Conservation (phyloP, 2,329 filamentous ascomycete species). For the Anisogramma anomala region DNA sequence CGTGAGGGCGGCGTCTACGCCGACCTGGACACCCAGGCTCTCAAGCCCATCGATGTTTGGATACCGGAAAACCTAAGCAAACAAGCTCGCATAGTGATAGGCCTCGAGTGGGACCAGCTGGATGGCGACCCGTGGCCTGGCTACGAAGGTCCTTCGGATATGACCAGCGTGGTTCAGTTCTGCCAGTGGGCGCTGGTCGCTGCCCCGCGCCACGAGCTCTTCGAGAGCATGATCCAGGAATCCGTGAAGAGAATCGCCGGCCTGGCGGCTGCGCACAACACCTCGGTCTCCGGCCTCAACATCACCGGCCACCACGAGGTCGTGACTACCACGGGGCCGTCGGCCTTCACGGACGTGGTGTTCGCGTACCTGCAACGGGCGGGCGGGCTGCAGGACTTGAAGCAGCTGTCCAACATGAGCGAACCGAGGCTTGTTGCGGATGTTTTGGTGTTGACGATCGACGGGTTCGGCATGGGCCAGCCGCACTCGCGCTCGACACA, state of each 20-base stretch:
- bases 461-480: conserved; percentile 15
- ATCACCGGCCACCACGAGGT: conserved; percentile 2
- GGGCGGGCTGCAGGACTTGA: conserved; percentile 4
- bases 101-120: conserved; percentile 23
- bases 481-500: conserved; percentile 13
- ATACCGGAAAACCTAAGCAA: conserved; percentile 16
- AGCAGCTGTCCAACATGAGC: conserved; percentile 13
- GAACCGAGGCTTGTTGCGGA: conserved; percentile 16
- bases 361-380: conserved; percentile 1
- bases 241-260: conserved; percentile 16
- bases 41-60: conserved; percentile 34
- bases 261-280: neutral
- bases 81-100: conserved; percentile 20
- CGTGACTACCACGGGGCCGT: conserved; percentile 10
- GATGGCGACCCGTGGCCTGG: conserved; percentile 18
- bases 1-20: conserved; percentile 36
- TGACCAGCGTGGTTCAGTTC: conserved; percentile 22
- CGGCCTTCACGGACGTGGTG: conserved; percentile 13
- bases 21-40: conserved; percentile 47
- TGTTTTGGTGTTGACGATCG: conserved; percentile 16
- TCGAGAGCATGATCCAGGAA: conserved; percentile 19
- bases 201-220: conserved; percentile 22
- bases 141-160: conserved; percentile 12
- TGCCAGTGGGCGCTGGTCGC: conserved; percentile 27
- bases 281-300: neutral